Evolutionary conservation across 495 filamentous ascomycete species (phyloP).

Genomic region (Xylaria longipes): DNA sequence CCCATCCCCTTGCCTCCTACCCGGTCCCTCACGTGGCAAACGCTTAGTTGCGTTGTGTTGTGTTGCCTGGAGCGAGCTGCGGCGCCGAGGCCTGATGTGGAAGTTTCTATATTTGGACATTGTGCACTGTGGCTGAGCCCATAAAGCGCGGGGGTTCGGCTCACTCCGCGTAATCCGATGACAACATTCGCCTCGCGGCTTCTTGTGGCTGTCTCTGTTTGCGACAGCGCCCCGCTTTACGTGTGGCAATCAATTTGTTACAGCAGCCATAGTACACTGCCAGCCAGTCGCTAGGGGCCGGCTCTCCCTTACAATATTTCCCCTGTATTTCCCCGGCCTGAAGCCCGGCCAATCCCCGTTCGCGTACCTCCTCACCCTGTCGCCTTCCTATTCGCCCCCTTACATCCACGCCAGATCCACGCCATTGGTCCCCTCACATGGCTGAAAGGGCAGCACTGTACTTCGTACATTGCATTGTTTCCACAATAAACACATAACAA

Average conservation of each 20-base stretch:
- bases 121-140: neutral
- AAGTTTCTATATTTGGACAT: slow-evolving; percentile 25
- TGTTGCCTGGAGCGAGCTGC: slow-evolving; percentile 17
- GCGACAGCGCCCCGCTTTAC: neutral
- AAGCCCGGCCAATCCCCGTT: neutral
- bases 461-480: slow-evolving; percentile 2
- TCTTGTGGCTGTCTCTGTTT: slow-evolving; percentile 18
- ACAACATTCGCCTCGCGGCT: slow-evolving; percentile 5
- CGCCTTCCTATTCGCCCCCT: neutral
- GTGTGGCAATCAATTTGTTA: neutral
- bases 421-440: slow-evolving; percentile 3
- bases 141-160: neutral
- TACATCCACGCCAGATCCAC: neutral
- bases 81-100: neutral
- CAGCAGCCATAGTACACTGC: neutral
- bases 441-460: neutral
- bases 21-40: slow-evolving; percentile 24
- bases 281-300: neutral
- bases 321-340: neutral
- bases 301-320: neutral
- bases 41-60: slow-evolving; percentile 15
- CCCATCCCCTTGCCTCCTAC: neutral
- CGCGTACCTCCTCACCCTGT: neutral
- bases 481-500: neutral
- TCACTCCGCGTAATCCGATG: slow-evolving; percentile 17